Conservation (phyloP, 2,329 filamentous ascomycete species). For the Pseudogymnoascus sp. region DNA sequence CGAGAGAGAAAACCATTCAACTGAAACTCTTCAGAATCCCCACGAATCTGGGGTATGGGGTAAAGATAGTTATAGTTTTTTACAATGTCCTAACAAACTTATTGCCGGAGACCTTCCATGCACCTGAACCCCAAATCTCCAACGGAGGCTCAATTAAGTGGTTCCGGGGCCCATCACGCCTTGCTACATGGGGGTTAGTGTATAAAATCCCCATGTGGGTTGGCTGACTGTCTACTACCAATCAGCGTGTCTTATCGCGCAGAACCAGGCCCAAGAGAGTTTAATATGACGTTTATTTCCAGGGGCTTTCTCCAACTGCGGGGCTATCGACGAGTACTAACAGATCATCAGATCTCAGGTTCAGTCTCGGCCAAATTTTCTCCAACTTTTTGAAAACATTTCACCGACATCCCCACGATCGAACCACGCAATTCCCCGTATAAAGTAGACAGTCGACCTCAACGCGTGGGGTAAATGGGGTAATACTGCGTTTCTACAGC, state of each 20-base stretch:
- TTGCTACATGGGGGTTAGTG: neutral
- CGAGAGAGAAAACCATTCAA: neutral
- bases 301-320: neutral
- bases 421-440: neutral
- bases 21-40: neutral
- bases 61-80: slow-evolving; percentile 7
- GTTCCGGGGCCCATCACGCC: neutral
- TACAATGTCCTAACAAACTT: neutral
- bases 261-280: neutral
- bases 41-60: slow-evolving; percentile 11
- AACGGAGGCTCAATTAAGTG: neutral
- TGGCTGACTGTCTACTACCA: neutral
- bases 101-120: neutral
- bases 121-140: neutral
- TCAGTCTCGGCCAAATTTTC: neutral
- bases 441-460: slow-evolving; percentile 23
- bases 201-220: neutral
- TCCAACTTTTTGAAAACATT: neutral
- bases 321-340: neutral
- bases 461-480: slow-evolving; percentile 57
- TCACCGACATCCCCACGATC: slow-evolving; percentile 1
- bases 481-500: slow-evolving; percentile 61
- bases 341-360: neutral
- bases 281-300: slow-evolving; percentile 4
- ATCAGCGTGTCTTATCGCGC: neutral